These are phyloP conservation scores for Didymella keratinophila DNA, from an alignment of 2,329 filamentous ascomycete genomes.

Conservation along the genomic window DNA sequence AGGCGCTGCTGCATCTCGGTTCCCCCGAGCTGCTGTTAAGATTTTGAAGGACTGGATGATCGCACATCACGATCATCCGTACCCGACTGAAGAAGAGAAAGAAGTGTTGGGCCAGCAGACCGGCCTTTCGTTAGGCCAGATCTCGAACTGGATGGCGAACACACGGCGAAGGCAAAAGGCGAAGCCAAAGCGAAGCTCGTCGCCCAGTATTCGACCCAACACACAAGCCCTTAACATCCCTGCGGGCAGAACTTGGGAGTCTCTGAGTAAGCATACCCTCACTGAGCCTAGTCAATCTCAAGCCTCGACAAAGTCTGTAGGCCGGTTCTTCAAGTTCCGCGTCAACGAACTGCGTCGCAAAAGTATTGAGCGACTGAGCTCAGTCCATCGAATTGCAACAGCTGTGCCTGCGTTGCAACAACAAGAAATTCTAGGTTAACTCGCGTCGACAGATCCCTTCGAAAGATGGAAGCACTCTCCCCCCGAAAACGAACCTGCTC, in stretches of 20 bases:
- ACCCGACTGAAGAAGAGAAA: conserved; percentile 87
- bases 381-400: conserved; percentile 3
- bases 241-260: conserved; percentile 63
- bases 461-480: conserved; percentile 75
- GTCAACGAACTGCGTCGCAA: conserved; percentile 17
- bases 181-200: conserved; percentile 70
- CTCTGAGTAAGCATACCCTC: conserved; percentile 43
- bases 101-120: conserved; percentile 79
- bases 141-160: conserved; percentile 92
- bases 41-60: conserved; percentile 86
- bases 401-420: conserved; percentile 25
- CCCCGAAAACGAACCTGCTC: conserved; percentile 73
- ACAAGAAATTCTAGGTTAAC: conserved; percentile 51
- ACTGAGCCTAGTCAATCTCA: conserved; percentile 21
- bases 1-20: conserved; percentile 56
- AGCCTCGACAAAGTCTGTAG: conserved; percentile 6
- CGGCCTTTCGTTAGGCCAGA: conserved; percentile 81
- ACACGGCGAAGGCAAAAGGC: conserved; percentile 84
- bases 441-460: conserved; percentile 63
- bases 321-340: conserved; percentile 37
- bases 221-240: conserved; percentile 78
- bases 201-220: conserved; percentile 70
- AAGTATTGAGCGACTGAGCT: conserved; percentile 3
- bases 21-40: conserved; percentile 81
- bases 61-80: conserved; percentile 81